These are phyloP conservation scores for Myochromella boudieri DNA, from an alignment of 768 basidiomycete genomes.

Conservation along the genomic window DNA sequence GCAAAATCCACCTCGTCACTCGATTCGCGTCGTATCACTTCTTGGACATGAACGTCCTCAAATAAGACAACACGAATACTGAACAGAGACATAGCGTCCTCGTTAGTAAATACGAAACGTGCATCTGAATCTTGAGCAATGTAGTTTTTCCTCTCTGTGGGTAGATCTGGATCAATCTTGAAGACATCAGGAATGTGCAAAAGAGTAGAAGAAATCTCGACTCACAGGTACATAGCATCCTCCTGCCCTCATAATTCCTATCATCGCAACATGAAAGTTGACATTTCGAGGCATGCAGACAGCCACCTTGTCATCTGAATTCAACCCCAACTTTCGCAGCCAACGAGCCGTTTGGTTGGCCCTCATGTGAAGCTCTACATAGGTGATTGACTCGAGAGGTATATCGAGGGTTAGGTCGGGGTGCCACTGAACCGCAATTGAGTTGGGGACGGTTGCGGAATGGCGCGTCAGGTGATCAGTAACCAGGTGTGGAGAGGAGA, in stretches of 20 bases:
- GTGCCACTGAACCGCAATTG: constrained; percentile 30
- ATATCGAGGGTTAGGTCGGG: constrained; percentile 24
- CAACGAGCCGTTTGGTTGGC: constrained; percentile 44
- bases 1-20: constrained; percentile 27
- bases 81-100: constrained; percentile 21
- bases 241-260: constrained; percentile 47
- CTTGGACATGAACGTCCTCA: constrained; percentile 22
- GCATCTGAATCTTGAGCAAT: constrained; percentile 43
- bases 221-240: constrained; percentile 53
- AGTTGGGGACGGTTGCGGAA: constrained; percentile 22
- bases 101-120: constrained; percentile 37
- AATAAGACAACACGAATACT: constrained; percentile 23
- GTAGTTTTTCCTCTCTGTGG: constrained; percentile 42
- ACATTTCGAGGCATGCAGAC: constrained; percentile 44
- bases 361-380: constrained; percentile 31
- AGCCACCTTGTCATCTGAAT: constrained; percentile 40
- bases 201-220: neutral
- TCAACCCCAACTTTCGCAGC: constrained; percentile 33
- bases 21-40: constrained; percentile 26
- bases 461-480: constrained; percentile 28
- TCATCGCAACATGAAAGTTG: constrained; percentile 39
- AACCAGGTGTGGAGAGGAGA: constrained; percentile 21
- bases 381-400: constrained; percentile 29
- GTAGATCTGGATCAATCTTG: constrained; percentile 54
- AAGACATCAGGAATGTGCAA: neutral